These are phyloP conservation scores for Prunus mume DNA, from an alignment of 306 rosid species.

Conservation along the genomic window DNA sequence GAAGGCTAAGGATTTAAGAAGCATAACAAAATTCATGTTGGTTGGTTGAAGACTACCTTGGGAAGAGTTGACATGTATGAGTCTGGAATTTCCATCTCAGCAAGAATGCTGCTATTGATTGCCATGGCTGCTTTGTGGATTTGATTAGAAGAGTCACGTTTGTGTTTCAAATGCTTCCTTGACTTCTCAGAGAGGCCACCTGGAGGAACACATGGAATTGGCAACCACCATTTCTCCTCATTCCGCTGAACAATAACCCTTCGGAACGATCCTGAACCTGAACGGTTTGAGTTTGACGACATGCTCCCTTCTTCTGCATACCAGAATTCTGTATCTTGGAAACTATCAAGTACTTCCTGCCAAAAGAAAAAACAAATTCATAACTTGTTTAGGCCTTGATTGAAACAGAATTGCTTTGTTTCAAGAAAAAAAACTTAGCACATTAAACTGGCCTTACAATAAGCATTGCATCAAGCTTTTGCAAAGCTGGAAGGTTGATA, in stretches of 20 bases:
- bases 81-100: constrained; percentile 94
- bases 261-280: constrained; percentile 70
- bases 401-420: neutral
- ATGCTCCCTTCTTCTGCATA: constrained; percentile 87
- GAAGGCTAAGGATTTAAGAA: neutral
- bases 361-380: neutral
- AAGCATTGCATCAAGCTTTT: constrained; percentile 92
- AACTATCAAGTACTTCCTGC: constrained; percentile 88
- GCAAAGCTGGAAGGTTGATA: constrained; percentile 83
- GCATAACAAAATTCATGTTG: neutral
- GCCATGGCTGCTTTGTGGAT: constrained; percentile 98
- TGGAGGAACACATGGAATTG: constrained; percentile 74
- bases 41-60: constrained; percentile 49
- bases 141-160: constrained; percentile 78
- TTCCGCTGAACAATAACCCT: constrained; percentile 54
- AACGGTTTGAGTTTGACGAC: constrained; percentile 44
- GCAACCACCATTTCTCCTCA: constrained; percentile 99
- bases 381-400: neutral
- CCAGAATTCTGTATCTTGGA: constrained; percentile 79
- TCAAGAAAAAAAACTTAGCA: constrained; percentile 4
- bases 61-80: constrained; percentile 76
- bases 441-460: constrained; percentile 44
- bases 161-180: constrained; percentile 63
- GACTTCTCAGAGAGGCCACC: constrained; percentile 74
- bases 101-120: constrained; percentile 76